Percentiles rank a stretch among this genome's conserved stretches.
phyloP scores from a whole-genome alignment of 2,329 filamentous ascomycete species.

The Fusarium dimerum region DNA sequence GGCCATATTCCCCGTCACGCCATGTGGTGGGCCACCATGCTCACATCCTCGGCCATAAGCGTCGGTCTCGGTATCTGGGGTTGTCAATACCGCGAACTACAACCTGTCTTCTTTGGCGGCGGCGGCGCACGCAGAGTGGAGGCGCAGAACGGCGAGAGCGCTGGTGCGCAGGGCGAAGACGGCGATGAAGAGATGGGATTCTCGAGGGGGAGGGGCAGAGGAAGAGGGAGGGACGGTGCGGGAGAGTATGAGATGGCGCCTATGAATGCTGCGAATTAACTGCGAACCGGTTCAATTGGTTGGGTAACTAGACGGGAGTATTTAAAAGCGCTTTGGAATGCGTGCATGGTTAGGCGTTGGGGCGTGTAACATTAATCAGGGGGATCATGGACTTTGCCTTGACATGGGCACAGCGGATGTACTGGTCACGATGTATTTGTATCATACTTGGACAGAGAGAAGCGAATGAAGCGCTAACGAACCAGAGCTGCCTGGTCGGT shows the following conservation, averaged over 20 bases:
- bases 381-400: not conserved
- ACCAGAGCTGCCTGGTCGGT: no score
- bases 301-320: not conserved
- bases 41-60: slow-evolving; percentile 45
- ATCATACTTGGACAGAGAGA: no score
- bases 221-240: slow-evolving; percentile 53
- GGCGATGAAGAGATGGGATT: slow-evolving; percentile 53
- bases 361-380: not conserved
- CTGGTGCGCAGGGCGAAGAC: slow-evolving; percentile 20
- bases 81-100: slow-evolving; percentile 85
- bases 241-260: slow-evolving; percentile 69
- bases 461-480: no score
- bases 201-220: slow-evolving; percentile 50
- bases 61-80: slow-evolving; percentile 79
- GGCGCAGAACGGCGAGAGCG: slow-evolving; percentile 5
- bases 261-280: slow-evolving; percentile 39
- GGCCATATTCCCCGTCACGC: slow-evolving; percentile 72
- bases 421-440: no score
- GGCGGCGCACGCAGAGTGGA: slow-evolving; percentile 38
- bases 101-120: slow-evolving; percentile 84
- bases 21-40: slow-evolving; percentile 80
- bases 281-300: not conserved
- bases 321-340: not conserved
- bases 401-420: not conserved
- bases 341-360: not conserved